Conservation (phyloP, 1,139 yeast species). For the Blastobotrys capitulatus region DNA sequence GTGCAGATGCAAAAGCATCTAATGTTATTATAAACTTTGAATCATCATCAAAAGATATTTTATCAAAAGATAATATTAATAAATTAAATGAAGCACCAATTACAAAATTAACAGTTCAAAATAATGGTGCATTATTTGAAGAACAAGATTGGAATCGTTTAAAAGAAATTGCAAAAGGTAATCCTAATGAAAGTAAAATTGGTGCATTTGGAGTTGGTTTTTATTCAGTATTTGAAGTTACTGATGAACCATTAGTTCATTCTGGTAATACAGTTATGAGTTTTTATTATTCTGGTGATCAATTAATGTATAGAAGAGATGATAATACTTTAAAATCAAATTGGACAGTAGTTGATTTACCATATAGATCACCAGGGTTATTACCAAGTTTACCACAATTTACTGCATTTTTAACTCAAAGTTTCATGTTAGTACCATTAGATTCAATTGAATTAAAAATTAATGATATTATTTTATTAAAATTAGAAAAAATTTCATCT, state of each 20-base stretch:
- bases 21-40: slow-evolving; percentile 33
- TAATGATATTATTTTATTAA: slow-evolving; percentile 29
- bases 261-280: slow-evolving; percentile 37
- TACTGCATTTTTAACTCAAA: slow-evolving; percentile 37
- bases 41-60: slow-evolving; percentile 12
- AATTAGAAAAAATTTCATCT: slow-evolving; percentile 27
- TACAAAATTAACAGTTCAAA: slow-evolving; percentile 30
- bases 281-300: slow-evolving; percentile 38
- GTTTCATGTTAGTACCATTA: slow-evolving; percentile 35
- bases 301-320: slow-evolving; percentile 33
- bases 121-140: slow-evolving; percentile 35
- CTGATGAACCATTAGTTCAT: slow-evolving; percentile 54
- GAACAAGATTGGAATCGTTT: slow-evolving; percentile 39
- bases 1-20: slow-evolving; percentile 39
- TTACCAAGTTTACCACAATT: slow-evolving; percentile 34
- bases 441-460: slow-evolving; percentile 28
- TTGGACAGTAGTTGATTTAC: slow-evolving; percentile 38
- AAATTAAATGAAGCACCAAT: slow-evolving; percentile 29
- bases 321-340: slow-evolving; percentile 23
- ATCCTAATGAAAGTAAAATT: slow-evolving; percentile 91
- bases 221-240: slow-evolving; percentile 95
- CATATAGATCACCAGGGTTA: slow-evolving; percentile 30
- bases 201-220: slow-evolving; percentile 99
- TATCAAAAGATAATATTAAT: slow-evolving; percentile 16
- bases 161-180: slow-evolving; percentile 40